phyloP scores from a whole-genome alignment of 805 yeast species.

The Yarrowia phangngaensis region DNA sequence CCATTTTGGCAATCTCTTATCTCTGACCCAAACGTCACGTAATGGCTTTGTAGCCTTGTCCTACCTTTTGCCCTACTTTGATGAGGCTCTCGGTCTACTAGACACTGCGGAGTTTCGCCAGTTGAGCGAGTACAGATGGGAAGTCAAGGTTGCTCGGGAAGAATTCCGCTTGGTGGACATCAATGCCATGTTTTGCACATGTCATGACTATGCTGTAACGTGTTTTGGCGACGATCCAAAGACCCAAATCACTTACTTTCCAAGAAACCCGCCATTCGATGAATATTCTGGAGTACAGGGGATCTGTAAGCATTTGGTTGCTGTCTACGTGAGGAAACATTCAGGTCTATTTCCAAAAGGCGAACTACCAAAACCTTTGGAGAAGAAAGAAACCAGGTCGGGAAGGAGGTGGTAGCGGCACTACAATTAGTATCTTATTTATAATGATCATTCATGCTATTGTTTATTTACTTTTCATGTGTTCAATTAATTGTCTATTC shows the following conservation, averaged over 20 bases:
- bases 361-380: too few species aligned
- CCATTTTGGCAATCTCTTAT: slow-evolving; percentile 12
- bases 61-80: slow-evolving; percentile 4
- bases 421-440: too few species aligned
- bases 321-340: slow-evolving; percentile 2
- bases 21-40: slow-evolving; percentile 5
- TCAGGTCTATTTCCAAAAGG: slow-evolving; percentile 47
- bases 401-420: too few species aligned
- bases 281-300: slow-evolving; percentile 17
- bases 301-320: slow-evolving; percentile 11
- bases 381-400: too few species aligned
- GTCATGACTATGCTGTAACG: slow-evolving; percentile 4
- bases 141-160: neutral
- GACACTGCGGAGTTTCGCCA: slow-evolving; percentile 9
- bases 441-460: too few species aligned
- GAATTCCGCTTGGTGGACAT: slow-evolving; percentile 13
- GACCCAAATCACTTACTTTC: slow-evolving; percentile 3
- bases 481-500: neutral
- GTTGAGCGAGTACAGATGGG: slow-evolving; percentile 5
- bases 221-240: slow-evolving; percentile 1
- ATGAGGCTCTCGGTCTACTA: slow-evolving; percentile 8
- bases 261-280: slow-evolving; percentile 11
- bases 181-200: slow-evolving; percentile 15
- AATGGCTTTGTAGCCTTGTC: slow-evolving; percentile 15
- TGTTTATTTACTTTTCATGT: neutral